Conservation (phyloP, 192 early-diverging fungal genomes). For the Linnemannia zychae region DNA sequence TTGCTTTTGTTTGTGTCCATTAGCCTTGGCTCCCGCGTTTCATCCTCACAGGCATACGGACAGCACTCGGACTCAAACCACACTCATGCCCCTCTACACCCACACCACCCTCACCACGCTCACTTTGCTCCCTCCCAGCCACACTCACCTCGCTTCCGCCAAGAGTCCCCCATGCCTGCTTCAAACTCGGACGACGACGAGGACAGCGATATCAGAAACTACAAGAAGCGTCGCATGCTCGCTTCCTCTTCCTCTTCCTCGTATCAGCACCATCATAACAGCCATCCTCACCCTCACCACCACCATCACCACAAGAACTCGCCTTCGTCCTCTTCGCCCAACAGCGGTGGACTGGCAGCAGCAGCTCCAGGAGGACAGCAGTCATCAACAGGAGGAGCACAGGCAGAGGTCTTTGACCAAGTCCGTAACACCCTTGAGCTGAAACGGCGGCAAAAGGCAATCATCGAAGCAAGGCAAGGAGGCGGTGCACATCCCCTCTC, state of each 20-base stretch:
- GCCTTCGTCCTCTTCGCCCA: constrained; percentile 1
- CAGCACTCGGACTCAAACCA: not conserved
- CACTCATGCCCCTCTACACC: not conserved
- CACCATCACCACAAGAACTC: constrained; percentile 12
- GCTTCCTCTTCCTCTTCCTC: constrained; percentile 11
- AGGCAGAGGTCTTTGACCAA: constrained; percentile 66
- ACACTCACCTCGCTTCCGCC: constrained; percentile 40
- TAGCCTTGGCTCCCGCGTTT: constrained; percentile 4
- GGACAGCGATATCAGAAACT: constrained; percentile 47
- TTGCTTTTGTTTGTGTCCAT: not conserved
- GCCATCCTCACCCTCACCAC: constrained; percentile 4
- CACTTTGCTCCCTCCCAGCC: constrained; percentile 32
- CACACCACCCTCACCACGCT: not conserved
- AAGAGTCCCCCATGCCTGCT: constrained; percentile 53
- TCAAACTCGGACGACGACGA: constrained; percentile 56
- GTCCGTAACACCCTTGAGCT: constrained; percentile 64
- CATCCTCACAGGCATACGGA: not conserved
- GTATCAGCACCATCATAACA: not conserved
- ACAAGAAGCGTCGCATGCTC: constrained; percentile 46
- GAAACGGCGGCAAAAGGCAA: constrained; percentile 76
- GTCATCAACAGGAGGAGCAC: not conserved
- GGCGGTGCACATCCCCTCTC: constrained; percentile 11
- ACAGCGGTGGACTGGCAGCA: not conserved
- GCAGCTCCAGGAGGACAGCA: not conserved
- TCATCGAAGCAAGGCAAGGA: constrained; percentile 69